Percentiles rank a stretch among this genome's conserved stretches.
Evolutionary conservation across 495 filamentous ascomycete genomes (phyloP).

Genomic region (Podospora tetraspora): DNA sequence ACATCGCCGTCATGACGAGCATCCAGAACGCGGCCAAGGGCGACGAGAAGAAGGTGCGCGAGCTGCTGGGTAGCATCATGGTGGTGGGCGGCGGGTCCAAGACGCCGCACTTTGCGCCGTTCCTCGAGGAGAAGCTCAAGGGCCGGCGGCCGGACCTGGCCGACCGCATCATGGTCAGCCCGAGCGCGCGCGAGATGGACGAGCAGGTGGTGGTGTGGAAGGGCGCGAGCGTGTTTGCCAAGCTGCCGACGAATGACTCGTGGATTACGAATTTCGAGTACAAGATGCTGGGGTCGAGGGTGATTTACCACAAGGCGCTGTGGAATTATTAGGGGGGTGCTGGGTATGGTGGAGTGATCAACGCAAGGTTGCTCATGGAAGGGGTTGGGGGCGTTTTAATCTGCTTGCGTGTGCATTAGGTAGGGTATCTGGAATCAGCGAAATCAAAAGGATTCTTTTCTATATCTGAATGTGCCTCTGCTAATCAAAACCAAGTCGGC

Average conservation of each 20-base stretch:
- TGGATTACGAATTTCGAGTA: conserved; percentile 90
- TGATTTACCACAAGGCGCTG: conserved; percentile 82
- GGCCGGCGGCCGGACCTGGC: conserved; percentile 59
- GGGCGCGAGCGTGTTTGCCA: conserved; percentile 95
- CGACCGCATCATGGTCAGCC: conserved; percentile 83
- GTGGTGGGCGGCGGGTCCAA: conserved; percentile 85
- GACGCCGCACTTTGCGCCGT: conserved; percentile 66
- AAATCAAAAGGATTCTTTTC: not conserved
- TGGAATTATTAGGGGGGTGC: conserved; percentile 56
- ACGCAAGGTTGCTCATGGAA: not conserved
- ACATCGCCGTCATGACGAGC: conserved; percentile 79
- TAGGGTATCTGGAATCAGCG: not conserved
- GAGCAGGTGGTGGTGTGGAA: conserved; percentile 96
- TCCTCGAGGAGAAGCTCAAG: conserved; percentile 76
- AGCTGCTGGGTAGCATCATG: conserved; percentile 93
- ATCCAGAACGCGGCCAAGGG: conserved; percentile 81
- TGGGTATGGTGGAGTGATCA: too few relatives aligned
- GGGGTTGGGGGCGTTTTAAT: not conserved
- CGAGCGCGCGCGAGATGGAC: conserved; percentile 86
- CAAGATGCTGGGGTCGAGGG: conserved; percentile 72
- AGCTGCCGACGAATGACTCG: conserved; percentile 83
- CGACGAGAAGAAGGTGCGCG: conserved; percentile 87
- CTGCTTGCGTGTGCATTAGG: not conserved
- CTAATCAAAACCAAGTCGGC: not conserved
- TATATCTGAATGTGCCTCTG: not conserved